Evolutionary conservation across 192 early-diverging fungal species (phyloP), one percentile per base, ranked within the genome.

Genomic region (Chytriomyces sp.): DNA sequence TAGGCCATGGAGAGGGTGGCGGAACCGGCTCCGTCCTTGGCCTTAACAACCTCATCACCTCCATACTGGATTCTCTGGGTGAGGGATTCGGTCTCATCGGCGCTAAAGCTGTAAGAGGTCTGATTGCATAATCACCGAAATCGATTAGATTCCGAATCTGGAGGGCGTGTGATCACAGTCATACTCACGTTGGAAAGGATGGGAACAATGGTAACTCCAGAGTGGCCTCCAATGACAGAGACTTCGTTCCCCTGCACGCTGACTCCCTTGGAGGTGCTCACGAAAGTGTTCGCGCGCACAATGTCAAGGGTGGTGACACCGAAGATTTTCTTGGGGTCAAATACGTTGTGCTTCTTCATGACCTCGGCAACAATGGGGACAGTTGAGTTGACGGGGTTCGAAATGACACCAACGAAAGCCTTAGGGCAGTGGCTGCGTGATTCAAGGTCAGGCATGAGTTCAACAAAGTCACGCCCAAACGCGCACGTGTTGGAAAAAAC

Each of bases 41-140:
- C 88, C 80, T 88, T 84, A 70, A 89, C 88, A 39, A 89, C 88
- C 73, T 89, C 88, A 78, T 89, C 88, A 66, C 88, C 88, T 34
- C 88, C 88, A 71, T 83, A 89, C 70, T 89, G 88, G 76, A 89
- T 88, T 63, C 86, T 81, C 49, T 89, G 75, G 67, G 78, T 82
- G 54, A 89, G 81, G n/a, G 79, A 70, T 22, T 87, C 81, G 53
- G 74, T 73, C 77, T 89, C 80, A 0, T 60, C 80, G 49, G 88
- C 78, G 39, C 79, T 81, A 72, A 87, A 88, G n/a, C 73, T 54
- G 78, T 76, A 74, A 25, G 77, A 65, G 38, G 82, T 72, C 80
- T 82, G 63, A 4, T 54, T 10, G 4, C 6, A 68, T 30, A 32
- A 58, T 0, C 14, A 19, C 26, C 39, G 30, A 77, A 22, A 36